phyloP scores from a whole-genome alignment of 352 stramenopile species.

The Phytophthora agathidicida region DNA sequence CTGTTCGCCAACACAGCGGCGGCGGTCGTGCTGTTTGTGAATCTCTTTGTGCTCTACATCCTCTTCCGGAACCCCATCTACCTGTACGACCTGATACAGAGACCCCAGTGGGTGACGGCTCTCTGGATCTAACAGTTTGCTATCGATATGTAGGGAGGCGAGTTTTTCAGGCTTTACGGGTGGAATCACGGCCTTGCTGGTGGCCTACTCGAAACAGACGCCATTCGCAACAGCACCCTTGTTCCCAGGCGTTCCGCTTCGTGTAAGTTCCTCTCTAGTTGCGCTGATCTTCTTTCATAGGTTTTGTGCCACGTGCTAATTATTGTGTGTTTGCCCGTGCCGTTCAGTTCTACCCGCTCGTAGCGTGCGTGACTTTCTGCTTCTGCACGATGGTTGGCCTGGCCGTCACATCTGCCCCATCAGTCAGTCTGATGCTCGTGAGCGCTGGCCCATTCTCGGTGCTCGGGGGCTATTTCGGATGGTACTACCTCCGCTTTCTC shows the following conservation, averaged over 20 bases:
- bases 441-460: conserved; percentile 78
- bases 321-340: not conserved
- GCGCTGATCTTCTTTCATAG: not conserved
- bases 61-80: conserved; percentile 81
- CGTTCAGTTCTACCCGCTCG: conserved; percentile 75
- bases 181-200: conserved; percentile 79
- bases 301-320: conserved; percentile 2
- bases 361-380: conserved; percentile 55
- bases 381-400: conserved; percentile 55
- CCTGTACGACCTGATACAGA: conserved; percentile 48
- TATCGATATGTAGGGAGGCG: conserved; percentile 50
- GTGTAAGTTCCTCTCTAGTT: conserved; percentile 42
- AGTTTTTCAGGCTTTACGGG: conserved; percentile 81
- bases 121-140: conserved; percentile 6
- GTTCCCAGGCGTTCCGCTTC: conserved; percentile 64
- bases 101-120: not conserved
- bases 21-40: conserved; percentile 76
- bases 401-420: conserved; percentile 27
- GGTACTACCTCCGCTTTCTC: conserved; percentile 88
- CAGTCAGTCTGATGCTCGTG: conserved; percentile 58
- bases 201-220: conserved; percentile 80
- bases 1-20: conserved; percentile 77
- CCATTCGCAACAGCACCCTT: conserved; percentile 61
- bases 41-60: conserved; percentile 86
- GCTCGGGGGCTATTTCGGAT: conserved; percentile 81